Conservation (phyloP, 257 asterid species). For the Cordia subcordata region DNA sequence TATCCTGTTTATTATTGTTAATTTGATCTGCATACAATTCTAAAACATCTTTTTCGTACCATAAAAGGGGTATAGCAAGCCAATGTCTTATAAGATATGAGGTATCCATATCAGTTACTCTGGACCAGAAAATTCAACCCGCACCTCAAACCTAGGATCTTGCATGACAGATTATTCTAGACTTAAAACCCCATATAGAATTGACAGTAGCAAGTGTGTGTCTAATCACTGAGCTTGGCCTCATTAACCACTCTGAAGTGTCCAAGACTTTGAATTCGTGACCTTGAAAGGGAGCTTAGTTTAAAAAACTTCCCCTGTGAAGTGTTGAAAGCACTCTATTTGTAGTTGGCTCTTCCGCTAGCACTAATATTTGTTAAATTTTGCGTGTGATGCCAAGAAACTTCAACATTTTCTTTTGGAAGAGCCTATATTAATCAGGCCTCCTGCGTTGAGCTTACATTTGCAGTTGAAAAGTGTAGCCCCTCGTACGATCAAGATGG, state of each 20-base stretch:
- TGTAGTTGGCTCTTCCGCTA: not conserved
- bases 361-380: not conserved
- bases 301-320: conserved; percentile 1
- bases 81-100: conserved; percentile 22
- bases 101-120: conserved; percentile 16
- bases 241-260: conserved; percentile 15
- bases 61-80: not conserved
- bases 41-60: too few species aligned
- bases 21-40: too few species aligned
- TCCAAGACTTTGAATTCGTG: conserved; percentile 22
- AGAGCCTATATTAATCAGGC: not conserved
- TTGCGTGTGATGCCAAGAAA: not conserved
- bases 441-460: too few species aligned
- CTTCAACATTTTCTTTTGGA: not conserved
- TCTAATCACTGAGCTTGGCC: conserved; percentile 35
- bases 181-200: not conserved
- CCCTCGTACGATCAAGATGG: too few species aligned
- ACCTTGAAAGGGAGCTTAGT: not conserved
- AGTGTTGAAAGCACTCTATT: conserved; percentile 19
- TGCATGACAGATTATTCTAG: conserved; percentile 1
- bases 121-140: conserved; percentile 11
- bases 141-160: conserved; percentile 14
- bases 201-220: conserved; percentile 21
- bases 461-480: too few species aligned
- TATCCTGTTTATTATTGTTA: too few species aligned